These are phyloP conservation scores for Acer campestre DNA, from an alignment of 345 rosid species.

Conservation along the genomic window DNA sequence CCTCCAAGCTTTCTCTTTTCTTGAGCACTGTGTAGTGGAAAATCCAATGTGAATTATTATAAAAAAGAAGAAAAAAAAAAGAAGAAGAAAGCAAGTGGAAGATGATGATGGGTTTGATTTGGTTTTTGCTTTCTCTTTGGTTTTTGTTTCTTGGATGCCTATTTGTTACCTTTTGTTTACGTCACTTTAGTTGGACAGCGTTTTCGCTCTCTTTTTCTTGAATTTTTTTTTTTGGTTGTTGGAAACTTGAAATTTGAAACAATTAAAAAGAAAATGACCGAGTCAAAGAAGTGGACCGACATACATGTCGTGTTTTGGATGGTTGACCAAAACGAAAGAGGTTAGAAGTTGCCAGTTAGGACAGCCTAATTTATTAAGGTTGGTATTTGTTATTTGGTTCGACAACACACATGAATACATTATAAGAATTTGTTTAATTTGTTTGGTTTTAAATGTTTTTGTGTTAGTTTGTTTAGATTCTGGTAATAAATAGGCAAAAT, in stretches of 20 bases:
- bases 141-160: slow-evolving; percentile 33
- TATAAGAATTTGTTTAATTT: neutral
- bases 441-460: neutral
- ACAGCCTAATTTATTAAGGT: slow-evolving; percentile 21
- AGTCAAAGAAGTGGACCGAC: slow-evolving; percentile 42
- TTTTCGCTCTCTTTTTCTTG: neutral
- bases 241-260: no score
- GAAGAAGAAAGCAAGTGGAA: slow-evolving; percentile 1
- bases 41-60: slow-evolving; percentile 2
- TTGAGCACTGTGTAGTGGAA: neutral
- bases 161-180: slow-evolving; percentile 16
- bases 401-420: neutral
- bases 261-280: slow-evolving; percentile 15
- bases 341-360: slow-evolving; percentile 40
- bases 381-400: slow-evolving; percentile 21
- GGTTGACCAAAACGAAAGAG: slow-evolving; percentile 46
- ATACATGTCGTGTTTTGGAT: slow-evolving; percentile 37
- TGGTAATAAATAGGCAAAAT: slow-evolving; percentile 5
- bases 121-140: slow-evolving; percentile 12
- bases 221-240: neutral
- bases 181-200: slow-evolving; percentile 8
- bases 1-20: neutral
- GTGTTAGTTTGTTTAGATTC: neutral
- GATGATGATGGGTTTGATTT: slow-evolving; percentile 44
- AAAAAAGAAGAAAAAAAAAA: neutral